Base-by-base conservation (phyloP, 352 stramenopile species). In the Saprolegnia diclina region DNA sequence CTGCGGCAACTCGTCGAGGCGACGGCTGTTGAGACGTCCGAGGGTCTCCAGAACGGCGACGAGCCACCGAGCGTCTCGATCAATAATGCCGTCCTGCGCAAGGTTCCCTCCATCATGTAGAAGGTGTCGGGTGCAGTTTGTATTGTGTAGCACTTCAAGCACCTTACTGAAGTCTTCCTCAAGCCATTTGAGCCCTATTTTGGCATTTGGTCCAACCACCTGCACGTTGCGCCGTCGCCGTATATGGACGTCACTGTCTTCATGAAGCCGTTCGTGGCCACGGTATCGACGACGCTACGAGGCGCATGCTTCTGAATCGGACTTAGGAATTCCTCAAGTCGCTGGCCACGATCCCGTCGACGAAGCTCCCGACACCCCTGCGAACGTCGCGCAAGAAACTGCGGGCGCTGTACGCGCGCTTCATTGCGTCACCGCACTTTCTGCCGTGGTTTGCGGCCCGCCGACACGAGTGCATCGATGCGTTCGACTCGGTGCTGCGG, bases 111-210 rank as follows among this genome's bases (percentile, higher is more conserved):
- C 24, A 63, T 21, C 22, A n/a, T n/a, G n/a, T n/a, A n/a, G n/a
- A n/a, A n/a, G n/a, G n/a, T n/a, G n/a, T n/a, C n/a, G n/a, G n/a
- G n/a, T n/a, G n/a, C n/a, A 35, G 29, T 35, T 24, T 19, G 3
- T 3, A 22, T 40, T 13, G 13, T 18, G n/a, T 69, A 94, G 84
- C 87, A 96, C 69, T 96, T 96, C 61, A 77, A 82, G 44, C 82
- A 89, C 71, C 78, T 96, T 13, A 95, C 88, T 2, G 87, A 91
- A 67, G 73, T 76, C 5, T 95, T 96, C 50, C 72, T 96, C n/a
- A 76, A 82, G n/a, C 88, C 88, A 16, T 94, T 96, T 55, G 83
- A 95, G 68, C 79, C 88, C 44, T 95, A 90, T 63, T 93, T 96
- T 67, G 83, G 85, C 18, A 83, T 96, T 46, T 93, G 82, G 82